Evolutionary conservation across 495 filamentous ascomycete species (phyloP), one percentile per base, ranked within the genome.

Genomic region (Annulohypoxylon bovei): DNA sequence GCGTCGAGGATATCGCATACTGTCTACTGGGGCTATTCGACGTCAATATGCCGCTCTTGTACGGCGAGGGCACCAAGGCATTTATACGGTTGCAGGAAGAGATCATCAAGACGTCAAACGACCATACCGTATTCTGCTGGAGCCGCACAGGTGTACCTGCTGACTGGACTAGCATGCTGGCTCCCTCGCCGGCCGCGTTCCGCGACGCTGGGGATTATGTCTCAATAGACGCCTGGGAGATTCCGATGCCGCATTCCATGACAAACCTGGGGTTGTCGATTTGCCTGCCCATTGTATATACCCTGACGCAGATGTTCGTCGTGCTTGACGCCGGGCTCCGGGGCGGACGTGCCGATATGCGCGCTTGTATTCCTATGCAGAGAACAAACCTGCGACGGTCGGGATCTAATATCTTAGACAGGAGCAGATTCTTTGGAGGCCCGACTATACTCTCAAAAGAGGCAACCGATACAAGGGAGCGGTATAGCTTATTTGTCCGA

Each of bases 1-100:
- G 68, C 25, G 37, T 68, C 0, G 76, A 79, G 46, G 76, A 79
- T 65, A 40, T 40, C 6, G 77, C 77, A 2, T 79, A 79, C 44
- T 75, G 69, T 39, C 61, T 78, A 5, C 30, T 79, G 39, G 76
- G 77, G 4, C 49, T 79, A 32, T 78, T 79, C 63, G 71, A 73
- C 23, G 68, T 78, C 7, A 65, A 75, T 23, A 71, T 79, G 60
- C 75, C 77, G 1, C 57, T 76, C 16, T 50, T 74, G 7, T 79
- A 78, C 33, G 77, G 77, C 33, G 77, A 79, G 50, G 76, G 77
- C 12, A 1, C 37, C 1, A 75, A 73, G 39, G 75, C 76, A 6
- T 77, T 78, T 72, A 20, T 59, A 4, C 58, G 77, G 0, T 63
- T 79, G 1, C 72, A 79, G 47, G 63, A 78, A 25, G 76, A 76